Evolutionary conservation across 306 rosid genomes (phyloP), one percentile per base, ranked within the genome.

Genomic region (Cucurbita ficifolia): DNA sequence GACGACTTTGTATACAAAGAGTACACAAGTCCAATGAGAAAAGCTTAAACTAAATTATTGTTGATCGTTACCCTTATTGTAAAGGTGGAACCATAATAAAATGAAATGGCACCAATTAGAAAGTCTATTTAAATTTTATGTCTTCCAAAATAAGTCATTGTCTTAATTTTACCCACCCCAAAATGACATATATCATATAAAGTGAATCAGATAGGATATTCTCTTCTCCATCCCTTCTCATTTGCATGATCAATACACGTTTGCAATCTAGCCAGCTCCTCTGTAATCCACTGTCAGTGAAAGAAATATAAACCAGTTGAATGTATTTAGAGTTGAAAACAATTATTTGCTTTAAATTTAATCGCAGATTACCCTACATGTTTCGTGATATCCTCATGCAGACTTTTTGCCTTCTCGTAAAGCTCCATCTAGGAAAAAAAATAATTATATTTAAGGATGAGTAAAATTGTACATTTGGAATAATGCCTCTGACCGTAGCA

Each of bases 161-260:
- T 2, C 56, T 46, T 45, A 69, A 69, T 69, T 69, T 29, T 45
- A 43, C 10, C 16, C 50, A 64, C 51, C 21, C 33, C 13, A 24
- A 70, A 33, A 29, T 21, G 74, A 33, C 40, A 65, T 1, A 18
- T 39, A 6, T 67, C 54, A 4, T 50, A 49, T 70, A 50, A 70
- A 70, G 59, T 29, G 29, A 10, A 70, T 50, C 65, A 64, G 73
- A 72, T 81, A 86, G 97, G 97, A 92, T 92, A 92, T 92, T 89
- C 87, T 86, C 84, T 88, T 80, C 96, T 87, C 96, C 95, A 80
- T 50, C 97, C 97, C 84, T 88, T 92, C 83, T 89, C 97, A 79
- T 89, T 89, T 65, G 97, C 96, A 76, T 54, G 85, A 77, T 88
- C 92, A 75, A 89, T 92, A 43, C 86, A 87, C 55, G 75, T 86